These are phyloP conservation scores for Pulchroboletus neoregius DNA, from an alignment of 1,284 basidiomycete species.

Conservation along the genomic window DNA sequence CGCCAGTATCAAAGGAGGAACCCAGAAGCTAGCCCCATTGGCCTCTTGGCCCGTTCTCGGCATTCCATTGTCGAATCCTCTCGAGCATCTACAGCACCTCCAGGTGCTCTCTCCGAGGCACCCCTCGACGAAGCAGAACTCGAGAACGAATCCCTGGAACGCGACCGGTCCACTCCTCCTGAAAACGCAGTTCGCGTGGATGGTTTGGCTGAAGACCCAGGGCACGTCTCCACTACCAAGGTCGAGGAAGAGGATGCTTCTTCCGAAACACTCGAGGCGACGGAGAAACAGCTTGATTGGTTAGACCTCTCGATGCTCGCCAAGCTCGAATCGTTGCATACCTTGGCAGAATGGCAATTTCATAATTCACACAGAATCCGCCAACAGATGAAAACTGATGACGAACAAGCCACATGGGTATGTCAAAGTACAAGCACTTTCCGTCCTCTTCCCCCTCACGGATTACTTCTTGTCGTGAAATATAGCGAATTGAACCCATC, in stretches of 20 bases:
- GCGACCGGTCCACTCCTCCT: constrained; percentile 4
- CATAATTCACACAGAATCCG: constrained; percentile 66
- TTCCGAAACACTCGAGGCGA: constrained; percentile 14
- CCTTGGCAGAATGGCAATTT: constrained; percentile 77
- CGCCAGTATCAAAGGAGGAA: constrained; percentile 69
- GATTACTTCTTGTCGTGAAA: constrained; percentile 7
- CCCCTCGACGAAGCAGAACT: constrained; percentile 10
- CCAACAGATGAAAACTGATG: constrained; percentile 70
- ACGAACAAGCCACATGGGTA: constrained; percentile 73
- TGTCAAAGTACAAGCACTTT: constrained; percentile 27
- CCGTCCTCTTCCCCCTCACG: constrained; percentile 3
- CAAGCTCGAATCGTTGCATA: constrained; percentile 75
- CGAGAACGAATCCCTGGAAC: constrained; percentile 5
- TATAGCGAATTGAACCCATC: constrained; percentile 79
- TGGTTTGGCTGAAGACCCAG: constrained; percentile 2
- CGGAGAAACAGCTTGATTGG: constrained; percentile 50
- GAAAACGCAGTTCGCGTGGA: neutral
- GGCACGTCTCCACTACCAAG: constrained; percentile 10
- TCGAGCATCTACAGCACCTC: constrained; percentile 27
- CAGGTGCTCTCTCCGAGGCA: constrained; percentile 11
- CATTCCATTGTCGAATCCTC: constrained; percentile 24
- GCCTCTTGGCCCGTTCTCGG: constrained; percentile 37
- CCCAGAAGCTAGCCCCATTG: constrained; percentile 67
- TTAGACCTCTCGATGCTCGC: constrained; percentile 61
- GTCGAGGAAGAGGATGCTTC: constrained; percentile 26